phyloP scores from a whole-genome alignment of 352 stramenopile genomes.

The Pythium graminicola region DNA sequence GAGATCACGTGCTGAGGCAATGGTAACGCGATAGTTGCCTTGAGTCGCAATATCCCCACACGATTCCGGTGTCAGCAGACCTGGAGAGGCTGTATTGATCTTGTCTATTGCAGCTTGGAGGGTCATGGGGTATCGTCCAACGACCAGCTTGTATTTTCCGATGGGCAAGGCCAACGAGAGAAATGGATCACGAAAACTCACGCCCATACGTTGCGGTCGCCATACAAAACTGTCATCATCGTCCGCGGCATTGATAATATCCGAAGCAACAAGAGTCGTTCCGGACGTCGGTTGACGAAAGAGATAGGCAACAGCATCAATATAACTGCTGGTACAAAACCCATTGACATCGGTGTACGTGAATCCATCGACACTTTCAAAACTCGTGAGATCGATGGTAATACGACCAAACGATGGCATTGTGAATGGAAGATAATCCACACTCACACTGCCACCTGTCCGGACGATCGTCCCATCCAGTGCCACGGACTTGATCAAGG shows the following conservation, averaged over 20 bases:
- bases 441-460: constrained; percentile 31
- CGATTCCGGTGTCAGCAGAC: constrained; percentile 44
- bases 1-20: constrained; percentile 35
- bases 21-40: constrained; percentile 51
- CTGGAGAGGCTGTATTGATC: constrained; percentile 21
- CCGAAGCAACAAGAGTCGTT: constrained; percentile 25
- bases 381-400: constrained; percentile 53
- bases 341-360: constrained; percentile 57
- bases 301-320: constrained; percentile 55
- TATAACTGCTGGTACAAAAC: constrained; percentile 53
- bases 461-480: constrained; percentile 56
- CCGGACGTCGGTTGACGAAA: constrained; percentile 32
- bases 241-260: constrained; percentile 48
- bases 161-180: constrained; percentile 45
- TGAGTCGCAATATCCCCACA: constrained; percentile 32
- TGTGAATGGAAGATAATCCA: constrained; percentile 56
- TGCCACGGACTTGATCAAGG: constrained; percentile 24
- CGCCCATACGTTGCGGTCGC: constrained; percentile 37
- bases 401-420: constrained; percentile 44
- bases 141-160: constrained; percentile 49
- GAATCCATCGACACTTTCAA: constrained; percentile 30
- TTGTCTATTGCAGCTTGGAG: constrained; percentile 46
- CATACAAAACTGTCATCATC: constrained; percentile 58
- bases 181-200: constrained; percentile 73
- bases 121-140: constrained; percentile 61